A percentile compares a stretch with the other conserved stretches of the same genome.
Evolutionary conservation across 768 basidiomycete species (phyloP).

Genomic region (Amanita inopinata): DNA sequence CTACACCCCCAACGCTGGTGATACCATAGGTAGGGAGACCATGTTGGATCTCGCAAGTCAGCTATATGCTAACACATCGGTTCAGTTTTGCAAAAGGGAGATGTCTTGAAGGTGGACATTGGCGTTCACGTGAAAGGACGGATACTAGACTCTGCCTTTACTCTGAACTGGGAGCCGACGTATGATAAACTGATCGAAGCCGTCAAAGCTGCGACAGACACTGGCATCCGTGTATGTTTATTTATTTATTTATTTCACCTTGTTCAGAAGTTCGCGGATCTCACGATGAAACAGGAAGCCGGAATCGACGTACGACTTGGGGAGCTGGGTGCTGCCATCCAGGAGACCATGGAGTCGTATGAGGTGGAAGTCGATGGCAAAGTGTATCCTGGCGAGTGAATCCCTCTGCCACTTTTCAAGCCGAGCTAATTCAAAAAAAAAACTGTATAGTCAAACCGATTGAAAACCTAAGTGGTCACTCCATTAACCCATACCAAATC

Average conservation of each 20-base stretch:
- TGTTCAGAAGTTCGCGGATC: conserved; percentile 2
- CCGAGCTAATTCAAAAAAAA: conserved; percentile 5
- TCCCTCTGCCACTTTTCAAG: conserved; percentile 3
- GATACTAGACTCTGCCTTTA: conserved; percentile 94
- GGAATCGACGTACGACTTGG: conserved; percentile 94
- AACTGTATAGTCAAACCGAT: conserved; percentile 77
- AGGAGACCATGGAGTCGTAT: conserved; percentile 98
- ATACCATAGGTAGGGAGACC: conserved; percentile 57
- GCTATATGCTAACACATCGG: conserved; percentile 1
- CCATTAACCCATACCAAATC: conserved; percentile 83
- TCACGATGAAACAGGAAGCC: conserved; percentile 54
- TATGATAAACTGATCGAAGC: conserved; percentile 87
- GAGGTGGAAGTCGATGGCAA: conserved; percentile 91
- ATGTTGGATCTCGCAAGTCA: conserved; percentile 6
- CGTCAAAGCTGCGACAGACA: conserved; percentile 89
- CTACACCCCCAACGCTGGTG: conserved; percentile 91
- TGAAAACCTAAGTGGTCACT: conserved; percentile 89
- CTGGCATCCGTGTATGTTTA: conserved; percentile 64
- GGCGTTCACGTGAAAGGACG: conserved; percentile 97
- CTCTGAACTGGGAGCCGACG: conserved; percentile 78
- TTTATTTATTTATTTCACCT: neutral
- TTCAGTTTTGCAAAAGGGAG: conserved; percentile 68
- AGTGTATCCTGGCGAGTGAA: conserved; percentile 57
- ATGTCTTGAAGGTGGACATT: conserved; percentile 94
- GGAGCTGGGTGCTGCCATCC: conserved; percentile 84